Base-by-base conservation (phyloP, 2,329 filamentous ascomycete genomes). In the Penicillium expansum region DNA sequence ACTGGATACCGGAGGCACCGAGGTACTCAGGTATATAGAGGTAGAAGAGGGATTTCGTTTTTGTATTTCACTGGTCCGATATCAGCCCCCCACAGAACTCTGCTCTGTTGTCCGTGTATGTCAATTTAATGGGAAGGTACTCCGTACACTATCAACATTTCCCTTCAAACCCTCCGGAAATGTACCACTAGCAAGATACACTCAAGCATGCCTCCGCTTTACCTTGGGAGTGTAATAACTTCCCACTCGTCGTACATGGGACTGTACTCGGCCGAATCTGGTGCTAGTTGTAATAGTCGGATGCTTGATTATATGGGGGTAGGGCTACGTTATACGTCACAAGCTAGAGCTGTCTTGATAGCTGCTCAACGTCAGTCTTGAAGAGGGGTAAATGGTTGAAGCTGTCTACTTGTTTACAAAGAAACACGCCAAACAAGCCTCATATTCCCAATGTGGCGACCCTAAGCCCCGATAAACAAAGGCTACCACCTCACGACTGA, bases 211-310 rank as follows among this genome's bases (percentile, higher is more conserved):
- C 41, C 38, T 45, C 42, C 54, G 52, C 61, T 52, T 62, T 51
- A 62, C 59, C 59, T 44, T 48, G 30, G 48, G 39, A 62, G 52
- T 44, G 24, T 58, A 53, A 48, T 35, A 33, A 52, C 54, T 43
- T 27, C 41, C 35, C 54, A 42, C 54, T 55, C 33, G 60, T 62
- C 56, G 49, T 59, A 62, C 58, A 45, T 56, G 30, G 48, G 45
- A 38, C 48, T 43, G 45, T 47, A 38, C 41, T 37, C 20, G 55
- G 38, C 38, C 49, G 6, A 43, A 52, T 41, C 18, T 22, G 22
- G 39, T 27, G 27, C 5, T 35, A 55, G 27, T n/a, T 9, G 20
- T 18, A 30, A 5, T 38, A 30, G 30, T 14, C 4, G 18, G 48
- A 38, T 52, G 48, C 18, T 33, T 52, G 39, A 16, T 10, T 52